Evolutionary conservation across 495 filamentous ascomycete genomes (phyloP).

Genomic region (Penicillium antarcticum): DNA sequence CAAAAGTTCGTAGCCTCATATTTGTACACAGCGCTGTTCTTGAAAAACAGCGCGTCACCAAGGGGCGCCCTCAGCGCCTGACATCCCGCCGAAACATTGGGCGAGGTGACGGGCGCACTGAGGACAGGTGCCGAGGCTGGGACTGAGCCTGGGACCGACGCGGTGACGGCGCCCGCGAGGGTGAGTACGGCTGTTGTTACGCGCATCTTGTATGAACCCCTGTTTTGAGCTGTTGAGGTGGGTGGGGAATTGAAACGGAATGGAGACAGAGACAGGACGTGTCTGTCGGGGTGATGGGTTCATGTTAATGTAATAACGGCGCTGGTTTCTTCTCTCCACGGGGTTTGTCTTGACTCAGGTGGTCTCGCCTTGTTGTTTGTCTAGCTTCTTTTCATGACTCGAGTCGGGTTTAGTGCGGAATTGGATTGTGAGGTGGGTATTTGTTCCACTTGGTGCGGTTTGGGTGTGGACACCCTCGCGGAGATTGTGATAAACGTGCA

Average conservation of each 20-base stretch:
- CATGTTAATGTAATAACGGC: no score
- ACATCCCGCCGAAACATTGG: conserved; percentile 13
- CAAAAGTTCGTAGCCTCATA: conserved; percentile 34
- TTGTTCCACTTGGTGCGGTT: conserved; percentile 15
- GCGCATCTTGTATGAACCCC: background rate
- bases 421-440: conserved; percentile 2
- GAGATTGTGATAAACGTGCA: conserved; percentile 9
- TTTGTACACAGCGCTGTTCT: conserved; percentile 22
- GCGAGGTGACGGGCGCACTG: background rate
- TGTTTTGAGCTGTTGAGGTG: no score
- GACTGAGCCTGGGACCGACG: conserved; percentile 2
- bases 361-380: conserved; percentile 10
- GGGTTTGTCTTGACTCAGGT: no score
- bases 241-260: no score
- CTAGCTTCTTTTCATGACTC: background rate
- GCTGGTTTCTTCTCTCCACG: no score
- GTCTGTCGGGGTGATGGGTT: no score
- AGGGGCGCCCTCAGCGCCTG: conserved; percentile 15
- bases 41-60: conserved; percentile 19
- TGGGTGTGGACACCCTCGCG: background rate
- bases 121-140: background rate
- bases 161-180: no score
- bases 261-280: no score
- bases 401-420: background rate
- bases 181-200: conserved; percentile 13